phyloP scores from a whole-genome alignment of 768 basidiomycete species.

The Boletellus ananas region DNA sequence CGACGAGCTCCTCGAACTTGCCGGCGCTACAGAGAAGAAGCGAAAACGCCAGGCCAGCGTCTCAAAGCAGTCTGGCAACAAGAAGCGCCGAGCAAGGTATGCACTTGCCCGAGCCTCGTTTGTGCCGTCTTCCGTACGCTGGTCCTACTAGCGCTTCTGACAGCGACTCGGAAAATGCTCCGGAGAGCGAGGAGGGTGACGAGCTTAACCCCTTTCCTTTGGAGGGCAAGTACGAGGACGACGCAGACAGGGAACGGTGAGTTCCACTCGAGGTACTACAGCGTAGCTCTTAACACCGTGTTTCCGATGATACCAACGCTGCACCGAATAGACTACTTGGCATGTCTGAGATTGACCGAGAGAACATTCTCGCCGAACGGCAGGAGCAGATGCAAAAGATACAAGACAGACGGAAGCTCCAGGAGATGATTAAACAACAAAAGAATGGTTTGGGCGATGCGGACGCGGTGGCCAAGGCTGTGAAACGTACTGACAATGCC shows the following conservation, averaged over 20 bases:
- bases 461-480: conserved; percentile 66
- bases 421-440: conserved; percentile 70
- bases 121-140: neutral
- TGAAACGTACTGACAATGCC: conserved; percentile 58
- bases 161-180: conserved; percentile 47
- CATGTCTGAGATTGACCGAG: conserved; percentile 86
- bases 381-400: conserved; percentile 76
- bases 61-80: conserved; percentile 43
- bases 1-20: conserved; percentile 80
- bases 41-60: conserved; percentile 54
- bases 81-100: conserved; percentile 75
- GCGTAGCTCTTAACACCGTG: conserved; percentile 26
- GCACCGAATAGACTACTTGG: conserved; percentile 55
- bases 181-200: conserved; percentile 62
- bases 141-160: conserved; percentile 36
- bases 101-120: conserved; percentile 22
- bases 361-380: conserved; percentile 77
- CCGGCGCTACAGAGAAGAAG: conserved; percentile 64
- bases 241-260: conserved; percentile 77
- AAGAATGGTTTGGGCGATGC: conserved; percentile 44
- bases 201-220: conserved; percentile 75
- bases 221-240: conserved; percentile 88
- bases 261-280: conserved; percentile 33
- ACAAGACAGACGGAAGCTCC: conserved; percentile 66
- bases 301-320: conserved; percentile 6